phyloP scores from a whole-genome alignment of 2,329 filamentous ascomycete genomes.

The Fusarium kyushuense region DNA sequence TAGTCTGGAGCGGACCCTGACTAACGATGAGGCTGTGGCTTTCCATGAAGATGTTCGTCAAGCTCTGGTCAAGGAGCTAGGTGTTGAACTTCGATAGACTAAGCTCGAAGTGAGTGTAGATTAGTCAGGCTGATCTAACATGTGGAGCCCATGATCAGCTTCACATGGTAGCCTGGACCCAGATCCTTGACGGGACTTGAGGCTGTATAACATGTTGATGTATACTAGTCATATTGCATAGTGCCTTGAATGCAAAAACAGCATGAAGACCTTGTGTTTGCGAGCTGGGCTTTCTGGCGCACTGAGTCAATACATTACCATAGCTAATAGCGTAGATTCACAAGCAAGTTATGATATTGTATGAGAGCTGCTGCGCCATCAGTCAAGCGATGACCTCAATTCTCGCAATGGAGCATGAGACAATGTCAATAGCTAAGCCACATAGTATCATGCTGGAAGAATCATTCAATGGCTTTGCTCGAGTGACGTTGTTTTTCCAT shows the following conservation, averaged over 20 bases:
- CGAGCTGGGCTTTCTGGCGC: conserved; percentile 16
- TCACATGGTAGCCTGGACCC: conserved; percentile 25
- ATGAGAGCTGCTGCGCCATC: conserved; percentile 34
- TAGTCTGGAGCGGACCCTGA: conserved; percentile 90
- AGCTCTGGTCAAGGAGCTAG: conserved; percentile 75
- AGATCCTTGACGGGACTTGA: conserved; percentile 17
- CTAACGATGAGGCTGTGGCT: conserved; percentile 81
- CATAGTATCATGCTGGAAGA: conserved; percentile 3
- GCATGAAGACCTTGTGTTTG: background rate
- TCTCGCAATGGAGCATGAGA: background rate
- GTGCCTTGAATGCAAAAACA: conserved; percentile 11
- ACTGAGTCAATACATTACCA: background rate
- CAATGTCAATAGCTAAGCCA: conserved; percentile 22
- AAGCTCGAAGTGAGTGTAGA: conserved; percentile 9
- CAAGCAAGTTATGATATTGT: conserved; percentile 1
- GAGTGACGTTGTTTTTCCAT: conserved; percentile 34
- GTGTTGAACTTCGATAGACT: conserved; percentile 71
- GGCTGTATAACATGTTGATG: conserved; percentile 31
- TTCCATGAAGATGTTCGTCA: conserved; percentile 77
- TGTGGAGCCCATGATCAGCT: conserved; percentile 39
- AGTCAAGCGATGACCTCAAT: conserved; percentile 1
- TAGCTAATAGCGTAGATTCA: conserved; percentile 9
- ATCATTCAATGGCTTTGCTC: conserved; percentile 29
- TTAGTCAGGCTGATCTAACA: conserved; percentile 33
- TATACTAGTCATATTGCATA: conserved; percentile 30